Base-by-base conservation (phyloP, 176 grass and related monocot species). In the Bonia amplexicaulis region DNA sequence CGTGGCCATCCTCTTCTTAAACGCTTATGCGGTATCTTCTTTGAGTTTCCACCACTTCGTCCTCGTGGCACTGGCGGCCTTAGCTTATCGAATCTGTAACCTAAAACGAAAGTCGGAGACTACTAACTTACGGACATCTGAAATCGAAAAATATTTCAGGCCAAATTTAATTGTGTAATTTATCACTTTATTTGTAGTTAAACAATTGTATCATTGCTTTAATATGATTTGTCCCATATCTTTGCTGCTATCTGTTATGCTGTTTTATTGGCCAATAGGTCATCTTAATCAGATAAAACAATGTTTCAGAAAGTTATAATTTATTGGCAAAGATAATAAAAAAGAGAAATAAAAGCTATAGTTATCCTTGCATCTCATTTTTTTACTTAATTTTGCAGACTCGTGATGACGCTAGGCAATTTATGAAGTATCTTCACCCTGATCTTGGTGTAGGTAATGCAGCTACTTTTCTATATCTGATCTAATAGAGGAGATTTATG, bases 351-450 rank as follows among this genome's bases (percentile, higher is more conserved):
- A 35, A 49, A 69, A 77, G 1, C 16, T 54, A 65, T 44, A 64
- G 26, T 42, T 67, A 61, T 23, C 37, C 35, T 90, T 22, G 23
- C 29, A 69, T 81, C 41, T 87, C 44, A 80, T 42, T 29, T 54
- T 55, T 80, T 68, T 73, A 29, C 53, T 76, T 48, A 17, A 67
- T 77, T 80, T 69, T 73, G 84, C 89, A 98, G 96, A 94, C 87
- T 74, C 93, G 96, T 85, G 91, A 96, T 86, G 91, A 99, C 80
- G 93, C 96, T 61, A 92, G 96, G 66, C 93, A 92, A 61, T 99
- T 95, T 77, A 99, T 99, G 93, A 99, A 92, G 44, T 99, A 94
- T 87, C 88, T 99, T 62, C 96, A 99, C 84, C 91, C 93, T 62
- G 91, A 92, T 89, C 90, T 99, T 81, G 96, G 96, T 84, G 86